Percentiles rank a stretch among this genome's conserved stretches.
phyloP scores from a whole-genome alignment of 768 basidiomycete genomes.

The Rhizopogon vesiculosus region DNA sequence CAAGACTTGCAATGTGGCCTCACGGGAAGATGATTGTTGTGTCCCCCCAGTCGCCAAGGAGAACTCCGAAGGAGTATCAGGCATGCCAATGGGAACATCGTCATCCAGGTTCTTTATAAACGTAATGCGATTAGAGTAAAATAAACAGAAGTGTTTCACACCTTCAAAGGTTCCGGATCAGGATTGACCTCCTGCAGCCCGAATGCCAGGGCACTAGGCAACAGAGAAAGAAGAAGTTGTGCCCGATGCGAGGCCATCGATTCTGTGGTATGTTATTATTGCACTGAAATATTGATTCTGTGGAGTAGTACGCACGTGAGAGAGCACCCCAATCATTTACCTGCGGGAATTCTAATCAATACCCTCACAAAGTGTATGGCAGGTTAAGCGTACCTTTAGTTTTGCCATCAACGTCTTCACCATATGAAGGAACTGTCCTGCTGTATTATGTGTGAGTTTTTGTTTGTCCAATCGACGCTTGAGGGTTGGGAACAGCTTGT shows the following conservation, averaged over 20 bases:
- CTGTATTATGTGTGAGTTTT: constrained; percentile 41
- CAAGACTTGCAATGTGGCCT: constrained; percentile 10
- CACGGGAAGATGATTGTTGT: constrained; percentile 15
- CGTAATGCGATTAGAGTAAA: neutral
- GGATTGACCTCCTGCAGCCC: constrained; percentile 44
- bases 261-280: constrained; percentile 26
- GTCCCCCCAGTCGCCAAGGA: constrained; percentile 20
- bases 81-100: constrained; percentile 31
- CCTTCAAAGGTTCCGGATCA: constrained; percentile 47
- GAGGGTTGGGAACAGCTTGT: constrained; percentile 45
- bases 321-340: constrained; percentile 63
- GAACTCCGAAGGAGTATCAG: constrained; percentile 34
- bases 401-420: constrained; percentile 68
- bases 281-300: neutral
- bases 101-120: constrained; percentile 48
- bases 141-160: constrained; percentile 8
- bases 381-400: constrained; percentile 39
- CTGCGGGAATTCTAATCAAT: constrained; percentile 21
- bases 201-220: constrained; percentile 43
- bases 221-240: constrained; percentile 34
- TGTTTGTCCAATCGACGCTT: constrained; percentile 47
- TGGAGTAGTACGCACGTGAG: constrained; percentile 40
- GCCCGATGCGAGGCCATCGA: constrained; percentile 46
- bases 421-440: constrained; percentile 49
- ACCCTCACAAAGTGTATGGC: neutral